Base-by-base conservation (phyloP, 306 rosid species). In the Canavalia ensiformis region DNA sequence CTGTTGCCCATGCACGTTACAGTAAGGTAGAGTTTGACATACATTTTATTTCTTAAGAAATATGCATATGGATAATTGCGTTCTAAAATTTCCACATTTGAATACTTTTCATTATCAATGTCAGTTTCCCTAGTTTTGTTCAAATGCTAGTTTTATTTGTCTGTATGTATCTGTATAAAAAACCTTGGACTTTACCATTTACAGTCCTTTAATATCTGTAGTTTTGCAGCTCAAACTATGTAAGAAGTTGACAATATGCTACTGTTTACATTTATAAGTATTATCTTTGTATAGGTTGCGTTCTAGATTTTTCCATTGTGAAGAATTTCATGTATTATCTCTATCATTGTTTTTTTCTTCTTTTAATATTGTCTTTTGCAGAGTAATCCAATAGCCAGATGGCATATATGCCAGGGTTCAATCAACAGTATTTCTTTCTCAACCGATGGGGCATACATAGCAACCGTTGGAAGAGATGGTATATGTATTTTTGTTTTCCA, bases 391-490 rank as follows among this genome's bases (percentile, higher is more conserved):
- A 77, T 90, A 74, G 94, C 92, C 79, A 90, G 99, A 87, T 95
- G 99, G 99, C 99, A 93, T 87, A 89, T 93, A 83, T 91, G 99
- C 94, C 93, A 90, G 86, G 92, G 97, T 77, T 82, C 98, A 66
- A 86, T 93, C 54, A 93, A 95, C 81, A 88, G 87, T 59, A 86
- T 95, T 70, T 90, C 99, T 79, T 95, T 95, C 90, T 95, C 99
- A 3, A 78, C 80, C 3, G 97, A 91, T 75, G 99, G 99, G 68
- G 82, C 88, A 51, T 89, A 83, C 88, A 63, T 95, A 64, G 97
- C 99, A 30, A 91, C 94, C 77, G 97, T 86, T 73, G 99, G 99
- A 81, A 89, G 99, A 88, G 99, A 93, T 85, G 99, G 99, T 95
- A 93, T 35, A 33, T 60, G 25, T 18, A 18, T 18, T 18, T 68